Base-by-base conservation (phyloP, 495 filamentous ascomycete species). In the Chlorociboria aeruginascens region DNA sequence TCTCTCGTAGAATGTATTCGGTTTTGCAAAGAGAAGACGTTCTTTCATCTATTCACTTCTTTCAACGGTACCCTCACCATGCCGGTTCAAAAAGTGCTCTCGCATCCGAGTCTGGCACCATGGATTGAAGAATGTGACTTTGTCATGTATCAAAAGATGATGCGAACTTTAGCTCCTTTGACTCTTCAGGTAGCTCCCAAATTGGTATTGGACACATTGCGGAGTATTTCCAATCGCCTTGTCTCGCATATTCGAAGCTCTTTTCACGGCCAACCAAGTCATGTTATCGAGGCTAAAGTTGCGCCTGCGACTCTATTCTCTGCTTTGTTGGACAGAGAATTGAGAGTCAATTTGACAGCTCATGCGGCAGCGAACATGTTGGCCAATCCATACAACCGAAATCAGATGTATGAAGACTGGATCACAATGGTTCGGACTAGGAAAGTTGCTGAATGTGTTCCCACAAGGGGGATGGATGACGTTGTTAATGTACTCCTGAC, bases 111-210 rank as follows among this genome's bases (percentile, higher is more conserved):
- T 46, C 69, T 98, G 41, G 85, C 88, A 11, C 77, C 83, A 3
- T 98, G 92, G 92, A 93, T 98, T 52, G 83, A 86, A 56, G 83
- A 93, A 60, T 95, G 87, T 56, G 92, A 98, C 55, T 90, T 89
- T 69, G 69, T 89, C 33, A 87, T 96, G 72, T 98, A 98, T 60
- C 87, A 81, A 54, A 89, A 89, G 54, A 95, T 97, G 88, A 86
- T 94, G 64, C 79, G 83, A 25, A 86, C 95, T 45, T 75, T 97
- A 28, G 81, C 86, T 6, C 79, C 79, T 6, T 70, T 98, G 31
- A 87, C 87, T 0, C 74, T 95, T 8, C 88, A 96, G 62, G 88
- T 93, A 10, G 81, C 92, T 2, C 93, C 92, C 2, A 79, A 86
- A 39, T 68, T 78, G 9, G 88, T 96, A 12, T 68, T 95, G 28